These are phyloP conservation scores for Alnus glutinosa DNA, from an alignment of 306 rosid genomes.

Conservation along the genomic window DNA sequence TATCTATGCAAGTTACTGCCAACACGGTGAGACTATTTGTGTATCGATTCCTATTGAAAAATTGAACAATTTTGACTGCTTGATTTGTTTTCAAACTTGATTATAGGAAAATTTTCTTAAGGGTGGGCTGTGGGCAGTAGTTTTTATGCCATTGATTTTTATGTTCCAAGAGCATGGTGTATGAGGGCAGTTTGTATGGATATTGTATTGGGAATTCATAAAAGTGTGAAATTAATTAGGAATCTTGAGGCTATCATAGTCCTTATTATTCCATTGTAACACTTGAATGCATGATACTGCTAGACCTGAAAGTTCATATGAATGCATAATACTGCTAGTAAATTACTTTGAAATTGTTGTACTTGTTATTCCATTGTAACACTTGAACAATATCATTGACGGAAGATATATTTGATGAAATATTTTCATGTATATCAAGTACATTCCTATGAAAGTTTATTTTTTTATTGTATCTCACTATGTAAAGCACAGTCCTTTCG, in stretches of 20 bases:
- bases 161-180: neutral
- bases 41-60: neutral
- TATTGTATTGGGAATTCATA: constrained; percentile 9
- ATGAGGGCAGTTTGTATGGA: constrained; percentile 7
- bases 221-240: constrained; percentile 10
- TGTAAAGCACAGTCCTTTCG: neutral
- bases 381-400: neutral
- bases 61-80: constrained; percentile 7
- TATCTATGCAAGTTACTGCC: constrained; percentile 89
- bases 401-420: too few species aligned
- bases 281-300: neutral
- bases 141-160: neutral
- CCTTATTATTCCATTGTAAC: neutral
- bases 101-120: neutral
- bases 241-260: constrained; percentile 7
- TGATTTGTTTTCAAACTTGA: constrained; percentile 8
- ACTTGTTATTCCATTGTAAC: neutral
- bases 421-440: too few species aligned
- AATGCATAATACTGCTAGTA: neutral
- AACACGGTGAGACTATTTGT: constrained; percentile 61
- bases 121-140: neutral
- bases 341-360: neutral
- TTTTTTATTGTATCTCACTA: too few species aligned
- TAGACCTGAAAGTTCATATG: neutral
- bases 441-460: too few species aligned